Conservation (phyloP, 352 stramenopile species). For the Phytophthora cactorum region DNA sequence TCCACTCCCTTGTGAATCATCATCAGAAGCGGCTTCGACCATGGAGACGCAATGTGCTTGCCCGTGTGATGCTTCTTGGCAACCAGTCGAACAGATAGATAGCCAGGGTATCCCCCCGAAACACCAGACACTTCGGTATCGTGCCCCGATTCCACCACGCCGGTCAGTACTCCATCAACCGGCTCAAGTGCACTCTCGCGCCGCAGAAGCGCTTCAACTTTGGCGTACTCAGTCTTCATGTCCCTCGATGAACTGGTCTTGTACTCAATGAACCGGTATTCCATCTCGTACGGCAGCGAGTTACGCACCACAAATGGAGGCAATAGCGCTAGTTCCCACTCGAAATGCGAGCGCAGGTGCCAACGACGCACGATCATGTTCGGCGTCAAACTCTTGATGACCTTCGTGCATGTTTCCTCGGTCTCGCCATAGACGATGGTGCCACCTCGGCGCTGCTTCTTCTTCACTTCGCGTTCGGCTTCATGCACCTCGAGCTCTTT, state of each 20-base stretch:
- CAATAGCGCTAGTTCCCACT: conserved; percentile 81
- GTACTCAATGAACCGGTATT: conserved; percentile 89
- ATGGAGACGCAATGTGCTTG: conserved; percentile 50
- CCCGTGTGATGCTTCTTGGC: conserved; percentile 40
- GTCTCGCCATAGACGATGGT: conserved; percentile 82
- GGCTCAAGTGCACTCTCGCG: conserved; percentile 36
- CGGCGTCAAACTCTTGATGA: conserved; percentile 75
- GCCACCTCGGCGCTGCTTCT: conserved; percentile 60
- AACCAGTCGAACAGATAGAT: conserved; percentile 72
- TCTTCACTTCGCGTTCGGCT: conserved; percentile 49
- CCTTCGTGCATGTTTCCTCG: conserved; percentile 73
- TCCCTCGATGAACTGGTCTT: conserved; percentile 58
- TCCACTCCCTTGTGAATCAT: conserved; percentile 77
- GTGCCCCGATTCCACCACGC: conserved; percentile 69
- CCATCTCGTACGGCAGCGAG: conserved; percentile 82
- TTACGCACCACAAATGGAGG: conserved; percentile 89
- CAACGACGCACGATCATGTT: conserved; percentile 81
- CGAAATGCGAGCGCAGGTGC: conserved; percentile 76
- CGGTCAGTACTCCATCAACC: conserved; percentile 49
- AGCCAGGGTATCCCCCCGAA: conserved; percentile 71
- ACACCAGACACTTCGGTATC: conserved; percentile 81
- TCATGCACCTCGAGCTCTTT: conserved; percentile 67
- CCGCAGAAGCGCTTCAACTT: conserved; percentile 64
- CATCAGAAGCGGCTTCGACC: conserved; percentile 89
- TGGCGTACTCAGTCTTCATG: conserved; percentile 59